A percentile compares a stretch with the other conserved stretches of the same genome.
These are phyloP conservation scores for Sugiyamaella lignohabitans DNA, from an alignment of 805 yeast genomes.

Conservation along the genomic window DNA sequence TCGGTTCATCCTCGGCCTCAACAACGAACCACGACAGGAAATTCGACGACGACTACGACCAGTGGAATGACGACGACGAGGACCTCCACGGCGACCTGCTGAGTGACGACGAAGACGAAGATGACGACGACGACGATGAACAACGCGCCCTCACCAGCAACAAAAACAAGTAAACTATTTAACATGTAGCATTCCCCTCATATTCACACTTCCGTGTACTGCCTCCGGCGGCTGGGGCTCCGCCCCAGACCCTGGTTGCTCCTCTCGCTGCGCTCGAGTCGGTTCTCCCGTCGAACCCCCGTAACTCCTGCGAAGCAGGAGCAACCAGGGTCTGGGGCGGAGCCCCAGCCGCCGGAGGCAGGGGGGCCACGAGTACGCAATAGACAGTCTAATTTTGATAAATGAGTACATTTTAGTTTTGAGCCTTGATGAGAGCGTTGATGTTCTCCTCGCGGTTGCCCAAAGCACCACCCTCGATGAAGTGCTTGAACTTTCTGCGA, in stretches of 20 bases:
- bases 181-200: no score
- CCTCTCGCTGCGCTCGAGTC: background rate
- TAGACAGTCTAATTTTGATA: no score
- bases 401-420: constrained; percentile 1
- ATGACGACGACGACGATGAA: background rate
- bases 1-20: background rate
- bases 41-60: background rate
- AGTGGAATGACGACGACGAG: background rate
- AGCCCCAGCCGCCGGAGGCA: constrained; percentile 1
- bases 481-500: constrained; percentile 74
- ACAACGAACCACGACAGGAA: background rate
- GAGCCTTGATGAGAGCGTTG: constrained; percentile 50
- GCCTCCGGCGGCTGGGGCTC: constrained; percentile 1
- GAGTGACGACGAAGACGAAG: background rate
- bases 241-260: background rate
- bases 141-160: background rate
- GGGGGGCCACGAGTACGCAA: no score
- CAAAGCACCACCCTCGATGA: constrained; percentile 78
- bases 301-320: background rate
- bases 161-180: no score
- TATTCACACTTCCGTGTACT: background rate
- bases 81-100: background rate
- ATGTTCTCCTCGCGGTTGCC: constrained; percentile 80
- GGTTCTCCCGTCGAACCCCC: background rate
- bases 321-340: background rate